Conservation (phyloP, 768 basidiomycete genomes). For the Collybiopsis confluens region DNA sequence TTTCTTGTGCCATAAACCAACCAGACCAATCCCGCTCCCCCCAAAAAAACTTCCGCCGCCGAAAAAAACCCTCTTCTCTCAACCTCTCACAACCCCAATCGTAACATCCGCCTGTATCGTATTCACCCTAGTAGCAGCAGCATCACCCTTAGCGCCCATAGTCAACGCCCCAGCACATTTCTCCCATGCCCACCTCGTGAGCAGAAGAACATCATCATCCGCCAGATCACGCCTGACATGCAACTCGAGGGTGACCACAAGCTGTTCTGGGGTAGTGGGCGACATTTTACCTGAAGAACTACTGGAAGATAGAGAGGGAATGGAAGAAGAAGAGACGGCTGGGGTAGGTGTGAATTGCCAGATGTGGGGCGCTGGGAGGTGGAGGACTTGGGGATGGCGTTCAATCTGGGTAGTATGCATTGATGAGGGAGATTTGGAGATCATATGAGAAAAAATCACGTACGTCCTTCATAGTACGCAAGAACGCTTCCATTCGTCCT, state of each 20-base stretch:
- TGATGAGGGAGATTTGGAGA: slow-evolving; percentile 1
- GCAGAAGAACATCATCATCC: slow-evolving; percentile 65
- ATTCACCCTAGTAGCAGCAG: slow-evolving; percentile 25
- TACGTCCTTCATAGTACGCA: slow-evolving; percentile 80
- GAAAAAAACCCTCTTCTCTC: background rate
- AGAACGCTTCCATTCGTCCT: slow-evolving; percentile 65
- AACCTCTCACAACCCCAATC: slow-evolving; percentile 68
- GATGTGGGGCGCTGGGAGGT: slow-evolving; percentile 81
- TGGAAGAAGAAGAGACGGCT: slow-evolving; percentile 15
- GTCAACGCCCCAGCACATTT: slow-evolving; percentile 52
- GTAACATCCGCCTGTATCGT: slow-evolving; percentile 54
- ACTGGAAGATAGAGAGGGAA: background rate
- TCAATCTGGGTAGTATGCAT: slow-evolving; percentile 67
- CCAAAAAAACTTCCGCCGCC: too few relatives aligned
- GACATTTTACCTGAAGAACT: too few relatives aligned
- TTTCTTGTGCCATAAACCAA: too few relatives aligned
- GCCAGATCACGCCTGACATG: slow-evolving; percentile 65
- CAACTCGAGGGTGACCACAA: slow-evolving; percentile 77
- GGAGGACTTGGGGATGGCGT: slow-evolving; percentile 76
- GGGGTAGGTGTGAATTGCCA: slow-evolving; percentile 73
- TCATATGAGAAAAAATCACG: slow-evolving; percentile 17
- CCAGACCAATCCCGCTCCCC: too few relatives aligned
- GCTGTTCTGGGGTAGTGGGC: slow-evolving; percentile 19
- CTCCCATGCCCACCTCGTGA: slow-evolving; percentile 79
- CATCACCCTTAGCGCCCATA: slow-evolving; percentile 23